These are phyloP conservation scores for Ramaria sp. DNA, from an alignment of 768 basidiomycete species.

Conservation along the genomic window DNA sequence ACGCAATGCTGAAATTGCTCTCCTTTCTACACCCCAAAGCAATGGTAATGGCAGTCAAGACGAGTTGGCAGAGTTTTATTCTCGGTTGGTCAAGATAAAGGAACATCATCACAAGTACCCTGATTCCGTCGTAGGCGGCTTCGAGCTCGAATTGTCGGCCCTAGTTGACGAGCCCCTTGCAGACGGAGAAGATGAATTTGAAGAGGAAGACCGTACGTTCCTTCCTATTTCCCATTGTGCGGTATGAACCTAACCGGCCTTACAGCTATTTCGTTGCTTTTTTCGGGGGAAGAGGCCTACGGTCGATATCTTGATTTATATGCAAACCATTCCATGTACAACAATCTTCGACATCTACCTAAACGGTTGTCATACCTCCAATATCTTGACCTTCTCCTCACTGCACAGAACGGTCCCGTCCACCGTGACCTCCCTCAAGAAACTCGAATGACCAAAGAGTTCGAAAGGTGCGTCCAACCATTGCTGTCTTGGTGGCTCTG, in stretches of 20 bases:
- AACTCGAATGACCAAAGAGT: constrained; percentile 60
- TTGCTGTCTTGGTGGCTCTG: background rate
- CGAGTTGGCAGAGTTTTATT: constrained; percentile 90
- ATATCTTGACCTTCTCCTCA: constrained; percentile 81
- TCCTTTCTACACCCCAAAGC: constrained; percentile 46
- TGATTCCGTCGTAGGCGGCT: constrained; percentile 69
- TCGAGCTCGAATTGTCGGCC: constrained; percentile 75
- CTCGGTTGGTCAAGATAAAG: constrained; percentile 90
- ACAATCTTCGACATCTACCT: constrained; percentile 78
- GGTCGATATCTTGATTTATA: constrained; percentile 95
- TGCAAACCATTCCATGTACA: constrained; percentile 76
- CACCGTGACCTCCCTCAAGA: constrained; percentile 65
- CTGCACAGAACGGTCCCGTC: constrained; percentile 45
- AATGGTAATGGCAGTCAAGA: constrained; percentile 25
- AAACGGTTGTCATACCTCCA: constrained; percentile 85
- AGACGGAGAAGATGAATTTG: constrained; percentile 58
- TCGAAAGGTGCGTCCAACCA: constrained; percentile 51
- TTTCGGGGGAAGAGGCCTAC: constrained; percentile 93
- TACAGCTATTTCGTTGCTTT: constrained; percentile 69
- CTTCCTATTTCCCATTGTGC: background rate
- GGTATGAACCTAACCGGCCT: background rate
- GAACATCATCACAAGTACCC: constrained; percentile 96
- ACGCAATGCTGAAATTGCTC: constrained; percentile 55
- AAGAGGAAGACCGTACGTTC: constrained; percentile 79
- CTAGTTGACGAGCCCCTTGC: constrained; percentile 60